Evolutionary conservation across 75 land plant species (phyloP).

Genomic region (Pinus taeda): DNA sequence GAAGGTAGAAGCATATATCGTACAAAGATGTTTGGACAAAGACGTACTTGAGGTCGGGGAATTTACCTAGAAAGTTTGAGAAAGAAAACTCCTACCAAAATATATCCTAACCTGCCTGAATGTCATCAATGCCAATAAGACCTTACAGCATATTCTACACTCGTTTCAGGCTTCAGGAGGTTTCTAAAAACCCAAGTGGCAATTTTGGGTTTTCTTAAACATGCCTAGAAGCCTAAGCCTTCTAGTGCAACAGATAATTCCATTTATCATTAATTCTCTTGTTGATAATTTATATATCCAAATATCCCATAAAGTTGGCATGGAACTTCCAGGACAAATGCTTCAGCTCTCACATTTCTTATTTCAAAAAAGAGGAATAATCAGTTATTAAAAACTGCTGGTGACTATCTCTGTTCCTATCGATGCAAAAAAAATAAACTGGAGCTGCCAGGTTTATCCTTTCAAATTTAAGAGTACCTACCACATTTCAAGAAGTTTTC

Average conservation of each 20-base stretch:
- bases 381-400: background rate
- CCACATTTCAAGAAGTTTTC: background rate
- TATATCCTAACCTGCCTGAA: background rate
- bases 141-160: background rate
- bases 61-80: too few species aligned
- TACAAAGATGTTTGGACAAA: too few species aligned
- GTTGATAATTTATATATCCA: too few species aligned
- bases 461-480: background rate
- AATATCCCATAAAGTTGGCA: too few species aligned
- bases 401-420: background rate
- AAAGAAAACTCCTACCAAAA: background rate
- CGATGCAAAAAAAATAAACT: too few species aligned
- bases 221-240: background rate
- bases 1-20: too few species aligned
- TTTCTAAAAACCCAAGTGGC: background rate
- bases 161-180: background rate
- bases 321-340: too few species aligned
- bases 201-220: background rate
- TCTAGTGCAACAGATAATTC: too few species aligned
- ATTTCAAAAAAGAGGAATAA: too few species aligned
- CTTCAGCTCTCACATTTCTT: too few species aligned
- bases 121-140: background rate
- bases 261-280: background rate
- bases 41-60: too few species aligned
- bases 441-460: too few species aligned